phyloP scores from a whole-genome alignment of 2,329 filamentous ascomycete species.

The Epichloe uncinata region DNA sequence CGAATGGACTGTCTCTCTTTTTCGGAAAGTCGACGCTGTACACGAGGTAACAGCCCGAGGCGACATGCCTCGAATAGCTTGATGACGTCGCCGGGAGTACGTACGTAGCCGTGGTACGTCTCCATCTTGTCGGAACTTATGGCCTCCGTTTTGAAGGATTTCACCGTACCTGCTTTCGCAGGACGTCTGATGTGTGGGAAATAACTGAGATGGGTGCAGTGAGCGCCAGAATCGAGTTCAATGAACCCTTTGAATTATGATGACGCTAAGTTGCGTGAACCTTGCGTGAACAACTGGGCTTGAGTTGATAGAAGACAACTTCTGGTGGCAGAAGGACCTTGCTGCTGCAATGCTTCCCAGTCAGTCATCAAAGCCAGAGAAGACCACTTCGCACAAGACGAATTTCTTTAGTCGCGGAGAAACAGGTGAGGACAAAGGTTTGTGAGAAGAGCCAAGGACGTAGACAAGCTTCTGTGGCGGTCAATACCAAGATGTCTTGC shows the following conservation, averaged over 20 bases:
- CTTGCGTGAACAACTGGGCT: neutral
- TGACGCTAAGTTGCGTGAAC: neutral
- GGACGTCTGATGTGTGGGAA: slow-evolving; percentile 3
- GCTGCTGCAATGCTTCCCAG: neutral
- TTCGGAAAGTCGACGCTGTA: slow-evolving; percentile 85
- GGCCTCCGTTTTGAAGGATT: slow-evolving; percentile 10
- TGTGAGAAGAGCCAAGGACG: too few relatives aligned
- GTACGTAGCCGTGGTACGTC: slow-evolving; percentile 89
- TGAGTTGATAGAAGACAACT: neutral
- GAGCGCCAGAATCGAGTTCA: neutral
- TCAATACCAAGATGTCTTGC: too few relatives aligned
- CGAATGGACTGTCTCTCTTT: slow-evolving; percentile 94
- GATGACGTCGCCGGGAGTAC: slow-evolving; percentile 92
- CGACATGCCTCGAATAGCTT: slow-evolving; percentile 97
- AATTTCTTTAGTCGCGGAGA: too few relatives aligned
- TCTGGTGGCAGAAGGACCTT: neutral
- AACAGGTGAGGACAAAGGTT: too few relatives aligned
- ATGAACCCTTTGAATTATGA: neutral
- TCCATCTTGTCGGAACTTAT: slow-evolving; percentile 52
- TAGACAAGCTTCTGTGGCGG: too few relatives aligned
- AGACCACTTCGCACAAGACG: too few relatives aligned
- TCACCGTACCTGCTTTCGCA: slow-evolving; percentile 9
- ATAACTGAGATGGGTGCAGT: neutral
- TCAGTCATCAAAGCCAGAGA: neutral
- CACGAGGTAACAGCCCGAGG: slow-evolving; percentile 74